A percentile compares a stretch with the other conserved stretches of the same genome.
phyloP scores from a whole-genome alignment of 108 stramenopile species.

The Epipyxis sp. region DNA sequence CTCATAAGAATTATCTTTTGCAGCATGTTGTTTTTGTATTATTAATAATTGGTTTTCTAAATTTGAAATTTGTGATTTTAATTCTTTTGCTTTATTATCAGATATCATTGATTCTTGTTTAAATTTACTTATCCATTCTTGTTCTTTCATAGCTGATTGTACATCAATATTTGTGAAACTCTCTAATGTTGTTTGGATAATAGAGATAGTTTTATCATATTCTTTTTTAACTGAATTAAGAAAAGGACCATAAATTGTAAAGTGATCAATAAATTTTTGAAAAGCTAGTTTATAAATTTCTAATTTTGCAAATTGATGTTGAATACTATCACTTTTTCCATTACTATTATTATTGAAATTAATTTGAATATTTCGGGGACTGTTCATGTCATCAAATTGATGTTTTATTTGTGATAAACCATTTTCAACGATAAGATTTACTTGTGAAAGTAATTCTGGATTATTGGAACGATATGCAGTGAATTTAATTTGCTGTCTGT shows the following conservation, averaged over 20 bases:
- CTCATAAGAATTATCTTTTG: not conserved
- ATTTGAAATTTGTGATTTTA: not conserved
- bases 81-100: not conserved
- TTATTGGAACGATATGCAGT: not conserved
- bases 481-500: not conserved
- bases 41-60: not conserved
- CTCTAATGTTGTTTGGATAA: not conserved
- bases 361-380: not conserved
- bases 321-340: not conserved
- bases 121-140: not conserved
- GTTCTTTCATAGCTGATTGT: not conserved
- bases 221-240: not conserved
- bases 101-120: not conserved
- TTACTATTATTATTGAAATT: too few relatives aligned
- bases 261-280: conserved; percentile 19
- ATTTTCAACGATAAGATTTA: not conserved
- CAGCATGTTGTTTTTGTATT: not conserved
- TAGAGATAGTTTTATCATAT: not conserved
- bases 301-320: not conserved
- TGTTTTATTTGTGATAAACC: not conserved
- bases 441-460: not conserved
- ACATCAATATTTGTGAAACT: not conserved
- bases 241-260: not conserved
- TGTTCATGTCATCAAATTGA: not conserved
- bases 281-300: conserved; percentile 8